These are phyloP conservation scores for Neurospora discreta DNA, from an alignment of 495 filamentous ascomycete genomes.

Conservation along the genomic window DNA sequence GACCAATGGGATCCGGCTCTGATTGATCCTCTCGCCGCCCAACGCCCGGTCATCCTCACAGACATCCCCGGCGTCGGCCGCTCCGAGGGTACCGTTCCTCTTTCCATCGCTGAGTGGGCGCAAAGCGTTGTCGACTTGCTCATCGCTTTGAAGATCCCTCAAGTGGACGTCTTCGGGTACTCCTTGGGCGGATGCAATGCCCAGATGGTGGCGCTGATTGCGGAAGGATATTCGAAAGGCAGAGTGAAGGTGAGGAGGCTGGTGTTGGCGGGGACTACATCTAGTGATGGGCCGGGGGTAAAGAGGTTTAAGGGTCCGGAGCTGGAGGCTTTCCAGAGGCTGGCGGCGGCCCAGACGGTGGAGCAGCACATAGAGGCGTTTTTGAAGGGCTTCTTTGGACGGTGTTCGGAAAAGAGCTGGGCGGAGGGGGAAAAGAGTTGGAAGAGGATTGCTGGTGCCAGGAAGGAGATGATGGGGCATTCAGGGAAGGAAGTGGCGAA, in stretches of 20 bases:
- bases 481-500: conserved; percentile 13
- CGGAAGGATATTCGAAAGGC: neutral
- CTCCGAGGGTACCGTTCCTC: conserved; percentile 11
- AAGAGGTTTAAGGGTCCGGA: neutral
- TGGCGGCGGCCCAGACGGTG: conserved; percentile 1
- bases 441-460: conserved; percentile 9
- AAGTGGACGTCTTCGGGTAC: conserved; percentile 33
- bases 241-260: conserved; percentile 10
- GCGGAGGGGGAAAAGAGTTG: conserved; percentile 12
- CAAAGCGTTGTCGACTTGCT: conserved; percentile 55
- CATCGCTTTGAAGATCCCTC: conserved; percentile 45
- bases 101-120: conserved; percentile 18
- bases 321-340: conserved; percentile 1
- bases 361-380: conserved; percentile 8
- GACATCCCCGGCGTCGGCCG: conserved; percentile 19
- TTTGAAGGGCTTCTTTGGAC: conserved; percentile 9
- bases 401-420: conserved; percentile 6
- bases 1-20: conserved; percentile 22
- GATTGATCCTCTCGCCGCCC: conserved; percentile 13
- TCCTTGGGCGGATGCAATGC: conserved; percentile 21
- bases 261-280: conserved; percentile 16
- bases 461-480: conserved; percentile 4
- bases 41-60: conserved; percentile 15
- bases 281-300: conserved; percentile 7
- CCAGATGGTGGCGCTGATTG: conserved; percentile 15